A percentile compares a stretch with the other conserved stretches of the same genome.
phyloP scores from a whole-genome alignment of 1,284 basidiomycete genomes.

The Rhodotorula mucilaginosa region DNA sequence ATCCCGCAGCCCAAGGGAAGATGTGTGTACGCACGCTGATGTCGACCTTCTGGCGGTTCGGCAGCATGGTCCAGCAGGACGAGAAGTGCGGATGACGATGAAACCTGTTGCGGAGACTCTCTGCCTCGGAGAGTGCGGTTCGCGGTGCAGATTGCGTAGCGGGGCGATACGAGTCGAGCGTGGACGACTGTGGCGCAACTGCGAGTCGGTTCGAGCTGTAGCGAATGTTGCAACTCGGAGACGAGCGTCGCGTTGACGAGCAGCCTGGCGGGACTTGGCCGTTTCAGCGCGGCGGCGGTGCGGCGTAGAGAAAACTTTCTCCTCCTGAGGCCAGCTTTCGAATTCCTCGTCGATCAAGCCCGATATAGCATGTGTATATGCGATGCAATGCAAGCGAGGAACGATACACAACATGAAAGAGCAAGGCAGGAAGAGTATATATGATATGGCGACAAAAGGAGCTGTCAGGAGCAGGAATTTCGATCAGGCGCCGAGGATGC shows the following conservation, averaged over 20 bases:
- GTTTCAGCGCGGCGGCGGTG: too few species aligned
- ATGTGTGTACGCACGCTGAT: slow-evolving; percentile 63
- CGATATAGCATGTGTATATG: not conserved
- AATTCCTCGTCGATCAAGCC: too few species aligned
- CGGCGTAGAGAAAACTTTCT: too few species aligned
- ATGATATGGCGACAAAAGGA: not conserved
- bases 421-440: not conserved
- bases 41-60: slow-evolving; percentile 86
- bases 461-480: not conserved
- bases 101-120: not conserved
- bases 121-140: not conserved
- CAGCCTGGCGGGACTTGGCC: too few species aligned
- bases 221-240: too few species aligned
- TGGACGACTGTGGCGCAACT: not conserved
- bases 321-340: too few species aligned
- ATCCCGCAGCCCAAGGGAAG: not conserved
- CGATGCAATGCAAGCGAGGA: not conserved
- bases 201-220: not conserved
- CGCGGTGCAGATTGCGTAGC: not conserved
- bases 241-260: too few species aligned
- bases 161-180: not conserved
- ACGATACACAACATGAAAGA: not conserved
- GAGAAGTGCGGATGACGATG: slow-evolving; percentile 17
- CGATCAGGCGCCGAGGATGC: slow-evolving; percentile 20
- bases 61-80: slow-evolving; percentile 60